Base-by-base conservation (phyloP, 352 stramenopile genomes). In the Phytophthora pseudosyringae region DNA sequence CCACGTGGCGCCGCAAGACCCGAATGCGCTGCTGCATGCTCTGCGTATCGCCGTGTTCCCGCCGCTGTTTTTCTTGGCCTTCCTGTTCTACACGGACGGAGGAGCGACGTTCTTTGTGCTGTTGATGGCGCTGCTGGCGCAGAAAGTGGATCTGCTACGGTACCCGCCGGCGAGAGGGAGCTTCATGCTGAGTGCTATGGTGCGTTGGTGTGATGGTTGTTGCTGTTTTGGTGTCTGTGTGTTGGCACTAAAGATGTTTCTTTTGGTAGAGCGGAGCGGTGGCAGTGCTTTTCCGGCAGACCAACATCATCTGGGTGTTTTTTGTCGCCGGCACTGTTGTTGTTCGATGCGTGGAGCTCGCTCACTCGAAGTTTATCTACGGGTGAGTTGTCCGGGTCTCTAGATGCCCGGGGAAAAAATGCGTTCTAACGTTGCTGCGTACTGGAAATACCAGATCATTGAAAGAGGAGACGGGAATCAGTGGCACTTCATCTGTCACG, bases 71-170 rank as follows among this genome's bases (percentile, higher is more conserved):
- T 97, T 97, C 69, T 97, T 96, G 58, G 64, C 78, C 15, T 96
- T 95, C 51, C 56, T 98, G 10, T 97, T 91, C 59, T 97, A 98
- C 79, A 98, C 92, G 44, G 92, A 98, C 64, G 69, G 67, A 39
- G 89, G 87, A 26, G 82, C 89, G 4, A 86, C 80, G 13, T 97
- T 96, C 67, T 97, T 97, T 46, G 86, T 97, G 62, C 66, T 98
- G 39, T 73, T 94, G 13, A 96, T 95, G 78, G 79, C 87, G 54
- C 79, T 76, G 29, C 68, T 93, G 12, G 85, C 87, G 4, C 75
- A 84, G 41, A 59, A 49, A 18, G 82, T 89, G 49, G 69, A 91
- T 28, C 33, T 88, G 44, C 43, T 70, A 36, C 64, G 73, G 38
- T 72, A 71, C 16, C 74, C 69, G 4, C 71, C 73, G 1, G 54